phyloP scores from a whole-genome alignment of 2,329 filamentous ascomycete genomes.

The Fonsecaea erecta region DNA sequence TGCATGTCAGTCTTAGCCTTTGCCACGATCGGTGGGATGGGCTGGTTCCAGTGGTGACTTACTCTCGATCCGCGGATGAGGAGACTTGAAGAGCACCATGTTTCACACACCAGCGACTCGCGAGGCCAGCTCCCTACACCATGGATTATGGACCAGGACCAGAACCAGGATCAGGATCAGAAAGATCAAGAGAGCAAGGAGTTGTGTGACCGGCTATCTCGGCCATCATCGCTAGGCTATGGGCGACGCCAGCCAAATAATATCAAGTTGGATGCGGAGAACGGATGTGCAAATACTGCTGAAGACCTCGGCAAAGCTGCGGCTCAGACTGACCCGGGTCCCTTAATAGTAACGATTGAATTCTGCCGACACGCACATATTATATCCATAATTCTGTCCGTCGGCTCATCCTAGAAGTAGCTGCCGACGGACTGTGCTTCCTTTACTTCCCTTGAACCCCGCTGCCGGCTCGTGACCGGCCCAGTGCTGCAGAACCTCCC shows the following conservation, averaged over 20 bases:
- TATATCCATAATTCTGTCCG: neutral
- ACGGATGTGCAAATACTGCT: neutral
- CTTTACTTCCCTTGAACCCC: conserved; percentile 30
- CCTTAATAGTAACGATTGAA: neutral
- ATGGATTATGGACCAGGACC: neutral
- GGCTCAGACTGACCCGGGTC: no score
- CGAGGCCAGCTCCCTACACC: conserved; percentile 3
- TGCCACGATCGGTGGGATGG: no score
- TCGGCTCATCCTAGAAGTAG: neutral
- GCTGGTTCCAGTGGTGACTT: conserved; percentile 9
- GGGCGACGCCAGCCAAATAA: neutral
- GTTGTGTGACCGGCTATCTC: conserved; percentile 5
- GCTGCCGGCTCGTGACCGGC: conserved; percentile 19
- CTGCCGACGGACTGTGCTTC: neutral
- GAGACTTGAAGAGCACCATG: conserved; percentile 35
- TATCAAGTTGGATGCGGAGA: conserved; percentile 6
- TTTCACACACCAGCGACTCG: conserved; percentile 2
- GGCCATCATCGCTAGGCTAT: conserved; percentile 3
- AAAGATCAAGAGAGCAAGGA: conserved; percentile 1
- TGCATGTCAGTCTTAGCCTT: no score
- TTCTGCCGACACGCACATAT: neutral
- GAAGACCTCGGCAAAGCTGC: neutral
- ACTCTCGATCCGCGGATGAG: conserved; percentile 35
- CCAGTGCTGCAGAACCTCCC: conserved; percentile 15
- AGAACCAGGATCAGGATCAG: no score